A percentile compares a stretch with the other conserved stretches of the same genome.
These are phyloP conservation scores for Fusarium buxicola DNA, from an alignment of 2,329 filamentous ascomycete species.

Conservation along the genomic window DNA sequence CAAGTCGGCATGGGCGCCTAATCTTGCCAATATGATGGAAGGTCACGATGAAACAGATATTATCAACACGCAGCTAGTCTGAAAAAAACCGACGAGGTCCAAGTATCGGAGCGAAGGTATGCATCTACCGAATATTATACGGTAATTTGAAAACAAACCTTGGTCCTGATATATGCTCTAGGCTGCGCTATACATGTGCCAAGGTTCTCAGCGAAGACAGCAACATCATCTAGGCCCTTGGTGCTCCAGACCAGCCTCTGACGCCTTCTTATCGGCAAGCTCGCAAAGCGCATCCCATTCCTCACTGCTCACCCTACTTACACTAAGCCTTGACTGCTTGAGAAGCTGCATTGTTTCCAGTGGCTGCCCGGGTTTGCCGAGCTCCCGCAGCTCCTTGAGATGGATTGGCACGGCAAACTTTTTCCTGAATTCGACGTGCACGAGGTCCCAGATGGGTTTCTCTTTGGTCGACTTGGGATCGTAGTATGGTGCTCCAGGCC, in stretches of 20 bases:
- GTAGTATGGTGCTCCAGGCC: slow-evolving; percentile 74
- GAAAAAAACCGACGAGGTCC: neutral
- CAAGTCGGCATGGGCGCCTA: neutral
- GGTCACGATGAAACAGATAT: neutral
- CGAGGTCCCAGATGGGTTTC: slow-evolving; percentile 79
- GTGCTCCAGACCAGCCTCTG: slow-evolving; percentile 53
- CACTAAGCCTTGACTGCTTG: slow-evolving; percentile 84
- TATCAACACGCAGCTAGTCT: neutral
- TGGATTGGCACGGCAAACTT: slow-evolving; percentile 81
- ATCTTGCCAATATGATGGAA: neutral
- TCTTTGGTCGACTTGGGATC: slow-evolving; percentile 76
- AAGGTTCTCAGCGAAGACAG: too few species aligned
- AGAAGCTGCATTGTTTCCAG: slow-evolving; percentile 85
- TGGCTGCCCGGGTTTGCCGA: slow-evolving; percentile 65
- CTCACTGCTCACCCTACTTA: slow-evolving; percentile 71
- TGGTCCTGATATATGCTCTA: too few species aligned
- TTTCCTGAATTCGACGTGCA: slow-evolving; percentile 86
- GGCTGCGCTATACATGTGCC: too few species aligned
- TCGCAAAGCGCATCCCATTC: slow-evolving; percentile 75
- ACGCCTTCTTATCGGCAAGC: slow-evolving; percentile 60
- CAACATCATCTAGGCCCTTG: neutral
- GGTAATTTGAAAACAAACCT: too few species aligned
- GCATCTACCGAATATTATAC: too few species aligned
- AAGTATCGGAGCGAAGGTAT: too few species aligned
- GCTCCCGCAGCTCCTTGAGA: slow-evolving; percentile 76